phyloP scores from a whole-genome alignment of 1,139 yeast species.

The Diutina mesorugosa region DNA sequence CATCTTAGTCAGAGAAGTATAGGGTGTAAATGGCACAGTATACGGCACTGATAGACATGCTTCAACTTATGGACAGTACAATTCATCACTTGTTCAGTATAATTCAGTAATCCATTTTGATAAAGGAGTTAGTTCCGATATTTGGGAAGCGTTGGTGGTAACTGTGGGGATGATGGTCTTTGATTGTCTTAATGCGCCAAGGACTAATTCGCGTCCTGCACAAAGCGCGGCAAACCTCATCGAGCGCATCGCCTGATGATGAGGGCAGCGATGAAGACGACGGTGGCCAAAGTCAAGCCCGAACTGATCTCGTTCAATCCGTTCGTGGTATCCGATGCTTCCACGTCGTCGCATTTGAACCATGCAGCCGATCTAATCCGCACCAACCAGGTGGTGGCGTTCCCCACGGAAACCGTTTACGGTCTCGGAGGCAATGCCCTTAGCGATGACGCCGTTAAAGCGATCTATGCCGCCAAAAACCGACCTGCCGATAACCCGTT shows the following conservation, averaged over 20 bases:
- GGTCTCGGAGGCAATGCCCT: constrained; percentile 89
- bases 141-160: too few species aligned
- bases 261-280: not conserved
- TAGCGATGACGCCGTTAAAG: constrained; percentile 55
- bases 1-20: too few species aligned
- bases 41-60: too few species aligned
- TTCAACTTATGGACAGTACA: too few species aligned
- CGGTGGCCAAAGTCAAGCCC: not conserved
- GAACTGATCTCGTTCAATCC: not conserved
- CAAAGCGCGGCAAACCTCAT: not conserved
- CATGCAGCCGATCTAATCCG: not conserved
- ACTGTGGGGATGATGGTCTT: too few species aligned
- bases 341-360: not conserved
- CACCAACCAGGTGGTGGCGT: constrained; percentile 54
- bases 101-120: too few species aligned
- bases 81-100: too few species aligned
- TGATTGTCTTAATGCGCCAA: too few species aligned
- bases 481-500: constrained; percentile 93
- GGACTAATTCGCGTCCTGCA: not conserved
- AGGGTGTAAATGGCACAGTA: too few species aligned
- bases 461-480: constrained; percentile 78
- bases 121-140: too few species aligned
- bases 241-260: not conserved
- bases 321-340: not conserved
- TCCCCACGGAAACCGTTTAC: constrained; percentile 95